Evolutionary conservation across 2,329 filamentous ascomycete species (phyloP).

Genomic region (Tolypocladium paradoxum): DNA sequence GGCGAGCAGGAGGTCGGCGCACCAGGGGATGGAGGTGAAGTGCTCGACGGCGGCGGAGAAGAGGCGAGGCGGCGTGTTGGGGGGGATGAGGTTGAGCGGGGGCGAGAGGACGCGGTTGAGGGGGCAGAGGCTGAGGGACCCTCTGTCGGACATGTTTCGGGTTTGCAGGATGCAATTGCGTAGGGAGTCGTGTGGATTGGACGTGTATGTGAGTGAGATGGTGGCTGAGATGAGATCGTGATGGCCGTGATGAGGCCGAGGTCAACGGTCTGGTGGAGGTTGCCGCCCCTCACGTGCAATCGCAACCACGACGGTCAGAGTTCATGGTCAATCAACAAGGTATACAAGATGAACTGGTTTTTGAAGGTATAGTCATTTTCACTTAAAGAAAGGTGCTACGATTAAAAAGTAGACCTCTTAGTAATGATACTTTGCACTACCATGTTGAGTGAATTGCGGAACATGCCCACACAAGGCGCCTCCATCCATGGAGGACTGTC

Average conservation of each 20-base stretch:
- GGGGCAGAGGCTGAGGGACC: slow-evolving; percentile 1
- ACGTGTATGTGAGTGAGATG: not conserved
- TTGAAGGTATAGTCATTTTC: too few relatives aligned
- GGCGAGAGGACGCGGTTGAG: slow-evolving; percentile 20
- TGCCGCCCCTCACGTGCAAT: not conserved
- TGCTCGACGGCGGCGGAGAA: slow-evolving; percentile 16
- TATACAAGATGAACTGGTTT: too few relatives aligned
- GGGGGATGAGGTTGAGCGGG: slow-evolving; percentile 15
- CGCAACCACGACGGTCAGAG: not conserved
- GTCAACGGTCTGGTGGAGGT: not conserved
- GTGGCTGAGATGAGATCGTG: not conserved
- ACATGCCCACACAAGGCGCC: too few relatives aligned
- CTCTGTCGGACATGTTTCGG: not conserved
- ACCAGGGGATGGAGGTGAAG: slow-evolving; percentile 26
- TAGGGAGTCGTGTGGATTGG: not conserved
- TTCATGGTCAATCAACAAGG: too few relatives aligned
- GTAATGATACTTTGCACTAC: too few relatives aligned
- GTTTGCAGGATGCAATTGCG: not conserved
- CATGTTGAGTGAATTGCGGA: too few relatives aligned
- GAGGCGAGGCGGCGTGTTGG: slow-evolving; percentile 13
- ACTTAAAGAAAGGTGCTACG: too few relatives aligned
- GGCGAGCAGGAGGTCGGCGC: slow-evolving; percentile 15
- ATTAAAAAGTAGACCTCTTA: too few relatives aligned
- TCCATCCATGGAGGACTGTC: too few relatives aligned
- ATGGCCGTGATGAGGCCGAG: not conserved